These are phyloP conservation scores for Grigorovia humatica DNA, from an alignment of 805 yeast genomes.

Conservation along the genomic window DNA sequence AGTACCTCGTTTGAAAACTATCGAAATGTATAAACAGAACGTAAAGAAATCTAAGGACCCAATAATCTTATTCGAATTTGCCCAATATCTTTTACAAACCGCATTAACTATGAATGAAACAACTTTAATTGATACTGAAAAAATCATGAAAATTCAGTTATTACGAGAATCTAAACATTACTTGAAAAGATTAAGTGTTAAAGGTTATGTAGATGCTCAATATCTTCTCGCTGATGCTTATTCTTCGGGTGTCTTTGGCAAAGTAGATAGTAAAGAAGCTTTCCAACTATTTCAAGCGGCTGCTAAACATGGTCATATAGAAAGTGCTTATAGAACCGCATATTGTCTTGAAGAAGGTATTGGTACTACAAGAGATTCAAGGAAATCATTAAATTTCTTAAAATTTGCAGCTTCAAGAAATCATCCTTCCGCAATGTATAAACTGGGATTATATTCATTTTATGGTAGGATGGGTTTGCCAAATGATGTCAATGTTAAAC, in stretches of 20 bases:
- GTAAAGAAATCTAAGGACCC: constrained; percentile 83
- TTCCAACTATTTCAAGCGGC: constrained; percentile 72
- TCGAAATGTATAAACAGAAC: constrained; percentile 77
- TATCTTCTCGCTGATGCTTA: constrained; percentile 85
- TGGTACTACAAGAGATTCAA: constrained; percentile 82
- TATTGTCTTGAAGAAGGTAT: constrained; percentile 88
- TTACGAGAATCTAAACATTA: constrained; percentile 69
- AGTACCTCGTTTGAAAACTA: constrained; percentile 69
- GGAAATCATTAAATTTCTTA: constrained; percentile 73
- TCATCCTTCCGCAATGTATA: constrained; percentile 96
- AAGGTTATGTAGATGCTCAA: constrained; percentile 84
- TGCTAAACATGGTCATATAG: constrained; percentile 88
- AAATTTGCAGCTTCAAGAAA: constrained; percentile 82
- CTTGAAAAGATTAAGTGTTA: constrained; percentile 60
- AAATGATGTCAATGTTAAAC: constrained; percentile 56
- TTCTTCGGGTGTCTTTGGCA: constrained; percentile 75
- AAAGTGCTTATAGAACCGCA: constrained; percentile 84
- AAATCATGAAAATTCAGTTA: constrained; percentile 40
- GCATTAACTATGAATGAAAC: constrained; percentile 51
- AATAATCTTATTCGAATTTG: constrained; percentile 76
- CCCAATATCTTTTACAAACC: constrained; percentile 80
- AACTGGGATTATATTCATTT: constrained; percentile 79
- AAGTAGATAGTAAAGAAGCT: constrained; percentile 68
- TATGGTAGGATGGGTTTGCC: constrained; percentile 76
- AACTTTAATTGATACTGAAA: constrained; percentile 58